A percentile compares a stretch with the other conserved stretches of the same genome.
Conservation (phyloP, 805 yeast genomes). For the Suhomyces kilbournensis region DNA sequence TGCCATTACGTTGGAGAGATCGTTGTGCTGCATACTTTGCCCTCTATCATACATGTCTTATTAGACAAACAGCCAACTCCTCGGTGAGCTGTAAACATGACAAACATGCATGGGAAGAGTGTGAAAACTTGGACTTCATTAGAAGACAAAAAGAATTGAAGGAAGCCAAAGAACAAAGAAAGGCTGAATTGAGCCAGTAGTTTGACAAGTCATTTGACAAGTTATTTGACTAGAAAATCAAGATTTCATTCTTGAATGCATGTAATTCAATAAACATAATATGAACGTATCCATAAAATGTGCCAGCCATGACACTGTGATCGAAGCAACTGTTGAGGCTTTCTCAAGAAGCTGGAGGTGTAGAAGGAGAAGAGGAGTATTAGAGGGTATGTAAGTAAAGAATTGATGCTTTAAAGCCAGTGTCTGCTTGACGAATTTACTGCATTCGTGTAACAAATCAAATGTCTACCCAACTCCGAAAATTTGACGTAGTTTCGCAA, state of each 20-base stretch:
- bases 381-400: not conserved
- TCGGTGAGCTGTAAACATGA: slow-evolving; percentile 64
- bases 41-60: slow-evolving; percentile 42
- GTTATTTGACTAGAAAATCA: not conserved
- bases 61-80: slow-evolving; percentile 42
- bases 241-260: not conserved
- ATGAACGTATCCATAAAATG: not conserved
- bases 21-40: slow-evolving; percentile 67
- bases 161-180: slow-evolving; percentile 45
- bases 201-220: not conserved
- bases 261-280: not conserved
- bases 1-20: slow-evolving; percentile 79
- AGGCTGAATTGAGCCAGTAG: slow-evolving; percentile 17
- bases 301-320: not conserved
- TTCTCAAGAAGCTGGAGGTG: not conserved
- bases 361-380: not conserved
- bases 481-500: not conserved
- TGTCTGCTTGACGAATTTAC: not conserved
- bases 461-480: not conserved
- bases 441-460: not conserved
- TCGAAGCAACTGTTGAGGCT: not conserved
- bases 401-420: not conserved
- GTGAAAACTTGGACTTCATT: slow-evolving; percentile 77
- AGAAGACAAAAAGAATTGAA: slow-evolving; percentile 75
- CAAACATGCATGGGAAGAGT: slow-evolving; percentile 81